Base-by-base conservation (phyloP, 2,329 filamentous ascomycete genomes). In the Orbilia javanica region DNA sequence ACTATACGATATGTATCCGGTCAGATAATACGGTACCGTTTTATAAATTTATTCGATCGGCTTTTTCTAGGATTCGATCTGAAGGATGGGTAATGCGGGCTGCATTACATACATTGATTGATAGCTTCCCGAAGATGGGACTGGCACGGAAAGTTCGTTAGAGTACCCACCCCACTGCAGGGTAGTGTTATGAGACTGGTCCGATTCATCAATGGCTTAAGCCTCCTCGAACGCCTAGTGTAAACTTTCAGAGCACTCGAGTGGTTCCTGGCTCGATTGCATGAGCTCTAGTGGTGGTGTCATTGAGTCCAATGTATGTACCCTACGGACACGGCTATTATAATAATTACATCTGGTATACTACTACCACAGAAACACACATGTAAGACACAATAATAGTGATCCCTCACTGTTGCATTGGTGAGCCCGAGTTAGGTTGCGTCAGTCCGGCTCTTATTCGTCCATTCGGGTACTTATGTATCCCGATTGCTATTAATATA, bases 81-180 rank as follows among this genome's bases (percentile, higher is more conserved):
- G 55, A 42, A 60, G n/a, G 27, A 60, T 42, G 55, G 25, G 20
- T 22, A 20, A 48, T 64, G 60, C 42, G 15, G 44, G 55, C 36
- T 60, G 55, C 34, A 42, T 60, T 42, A 34, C 46, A 60, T n/a
- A n/a, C n/a, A n/a, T n/a, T n/a, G n/a, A n/a, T 60, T 60, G 70
- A 68, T 74, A 74, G 63, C 63, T 67, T 74, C 70, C 70, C 70
- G 70, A 74, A 74, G 68, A 74, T 62, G 63, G 70, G 52, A 44
- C 62, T 74, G 53, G 63, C 68, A 44, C 70, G 53, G 69, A 52
- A 44, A 53, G 62, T 74, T 62, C 63, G 20, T 52, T 31, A 36
- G 10, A 22, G 55, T 39, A 39, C 34, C 55, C 55, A 36, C 68
- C 46, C 25, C 15, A 18, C 62, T 34, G 69, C 69, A 64, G 68